Evolutionary conservation across 805 yeast genomes (phyloP), one percentile per base, ranked within the genome.

Genomic region (Jamesozyma rosinii): DNA sequence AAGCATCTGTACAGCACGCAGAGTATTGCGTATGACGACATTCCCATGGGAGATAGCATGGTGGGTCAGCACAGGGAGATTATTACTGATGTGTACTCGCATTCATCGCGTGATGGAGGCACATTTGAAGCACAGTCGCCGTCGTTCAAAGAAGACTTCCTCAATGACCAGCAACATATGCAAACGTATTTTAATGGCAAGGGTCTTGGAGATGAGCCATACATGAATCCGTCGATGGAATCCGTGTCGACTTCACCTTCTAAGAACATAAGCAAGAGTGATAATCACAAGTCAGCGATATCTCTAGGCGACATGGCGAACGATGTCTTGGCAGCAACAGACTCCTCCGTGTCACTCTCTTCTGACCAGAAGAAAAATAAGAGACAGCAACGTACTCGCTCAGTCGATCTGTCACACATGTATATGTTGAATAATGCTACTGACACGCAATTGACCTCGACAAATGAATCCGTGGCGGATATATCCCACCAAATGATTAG

Each of bases 401-500:
- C 72, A 1, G 65, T 67, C 8, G 72, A 69, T 49, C 49, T 69
- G 32, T 69, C 74, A 2, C 72, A 69, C 44, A 41, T 69, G 48
- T 68, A 69, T 46, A 46, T 63, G 40, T 50, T 61, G 51, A 64
- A 59, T 39, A 51, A 60, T 19, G 50, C 50, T 39, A 59, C 53
- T 21, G 62, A 64, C 9, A 47, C 66, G 6, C 70, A 63, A 45
- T 44, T 56, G 19, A 67, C 70, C 0, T 47, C 66, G 13, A 66
- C 72, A 1, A 64, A 62, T 42, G 71, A 68, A 49, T 54, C 61
- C 11, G 55, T 72, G 44, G 72, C 75, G 1, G 81, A 74, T 59
- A 66, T 72, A 43, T 68, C 74, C 31, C 83, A 78, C 46, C 71
- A 69, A 52, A 47, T 71, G 47, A 67, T 77, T 48, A 71, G 70